phyloP scores from a whole-genome alignment of 768 basidiomycete genomes.

The Mycena chlorophos region DNA sequence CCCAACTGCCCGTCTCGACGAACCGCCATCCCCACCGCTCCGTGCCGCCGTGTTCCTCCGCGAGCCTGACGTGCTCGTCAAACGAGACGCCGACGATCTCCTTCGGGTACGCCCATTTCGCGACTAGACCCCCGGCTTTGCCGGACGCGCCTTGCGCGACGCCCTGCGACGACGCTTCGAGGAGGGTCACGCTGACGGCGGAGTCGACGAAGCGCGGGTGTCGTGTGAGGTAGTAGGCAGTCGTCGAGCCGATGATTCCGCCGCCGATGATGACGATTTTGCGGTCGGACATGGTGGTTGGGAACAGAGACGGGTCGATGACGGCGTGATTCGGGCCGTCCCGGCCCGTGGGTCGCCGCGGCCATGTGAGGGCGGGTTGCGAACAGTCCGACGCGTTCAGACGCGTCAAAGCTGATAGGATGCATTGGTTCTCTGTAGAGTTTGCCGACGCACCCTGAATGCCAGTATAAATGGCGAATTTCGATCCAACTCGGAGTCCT shows the following conservation, averaged over 20 bases:
- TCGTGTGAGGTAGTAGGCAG: constrained; percentile 75
- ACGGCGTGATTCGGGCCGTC: neutral
- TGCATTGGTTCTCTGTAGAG: no score
- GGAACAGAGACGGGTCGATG: neutral
- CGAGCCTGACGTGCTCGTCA: constrained; percentile 71
- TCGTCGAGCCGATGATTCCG: constrained; percentile 84
- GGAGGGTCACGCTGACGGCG: constrained; percentile 52
- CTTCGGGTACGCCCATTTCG: constrained; percentile 80
- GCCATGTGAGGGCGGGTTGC: no score
- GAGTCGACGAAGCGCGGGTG: constrained; percentile 48
- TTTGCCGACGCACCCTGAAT: no score
- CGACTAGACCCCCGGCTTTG: constrained; percentile 83
- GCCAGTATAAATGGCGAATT: no score
- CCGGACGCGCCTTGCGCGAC: constrained; percentile 81
- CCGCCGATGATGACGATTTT: constrained; percentile 79
- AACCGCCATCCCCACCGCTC: constrained; percentile 83
- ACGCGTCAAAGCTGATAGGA: no score
- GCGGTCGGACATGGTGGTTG: constrained; percentile 10
- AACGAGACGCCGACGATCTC: constrained; percentile 72
- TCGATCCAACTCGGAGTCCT: no score
- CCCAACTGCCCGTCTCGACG: constrained; percentile 73
- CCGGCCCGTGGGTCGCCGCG: no score
- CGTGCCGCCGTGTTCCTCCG: constrained; percentile 64
- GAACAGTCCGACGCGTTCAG: no score
- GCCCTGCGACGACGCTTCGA: constrained; percentile 69